Evolutionary conservation across 2,329 filamentous ascomycete genomes (phyloP).

Genomic region (Aspergillus sp.): DNA sequence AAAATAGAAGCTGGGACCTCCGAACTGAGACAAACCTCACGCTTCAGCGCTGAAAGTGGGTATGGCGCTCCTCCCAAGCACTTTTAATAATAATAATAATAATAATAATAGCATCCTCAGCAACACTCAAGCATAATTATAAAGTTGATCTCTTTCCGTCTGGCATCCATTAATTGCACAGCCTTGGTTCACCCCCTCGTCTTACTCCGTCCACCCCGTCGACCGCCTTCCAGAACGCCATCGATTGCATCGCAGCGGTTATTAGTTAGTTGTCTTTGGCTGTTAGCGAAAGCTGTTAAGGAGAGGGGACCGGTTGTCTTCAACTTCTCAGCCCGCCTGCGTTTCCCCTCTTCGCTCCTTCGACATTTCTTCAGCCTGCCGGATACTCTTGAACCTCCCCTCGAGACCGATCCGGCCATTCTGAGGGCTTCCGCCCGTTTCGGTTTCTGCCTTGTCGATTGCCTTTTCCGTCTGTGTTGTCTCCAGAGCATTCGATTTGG

Average conservation of each 20-base stretch:
- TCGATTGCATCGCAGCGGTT: background rate
- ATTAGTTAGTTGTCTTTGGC: background rate
- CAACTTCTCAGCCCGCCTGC: constrained; percentile 5
- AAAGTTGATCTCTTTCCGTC: background rate
- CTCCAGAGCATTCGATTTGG: constrained; percentile 5
- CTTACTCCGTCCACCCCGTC: constrained; percentile 6
- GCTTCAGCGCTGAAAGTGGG: constrained; percentile 20
- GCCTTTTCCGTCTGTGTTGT: constrained; percentile 13
- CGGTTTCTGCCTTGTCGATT: constrained; percentile 13
- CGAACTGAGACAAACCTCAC: constrained; percentile 25
- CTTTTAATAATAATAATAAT: constrained; percentile 3
- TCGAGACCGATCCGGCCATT: background rate
- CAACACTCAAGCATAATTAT: background rate
- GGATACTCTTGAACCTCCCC: background rate
- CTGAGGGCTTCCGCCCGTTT: constrained; percentile 12
- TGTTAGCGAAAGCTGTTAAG: constrained; percentile 15
- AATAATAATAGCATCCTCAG: background rate
- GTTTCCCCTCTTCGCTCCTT: constrained; percentile 3
- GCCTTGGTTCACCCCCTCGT: constrained; percentile 18
- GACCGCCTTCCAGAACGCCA: constrained; percentile 29
- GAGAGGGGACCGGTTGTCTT: constrained; percentile 13
- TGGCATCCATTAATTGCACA: constrained; percentile 15
- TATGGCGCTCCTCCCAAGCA: background rate
- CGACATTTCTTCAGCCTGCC: constrained; percentile 1
- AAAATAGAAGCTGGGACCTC: constrained; percentile 14